These are phyloP conservation scores for Lyophyllum shimeji DNA, from an alignment of 768 basidiomycete genomes.

Conservation along the genomic window DNA sequence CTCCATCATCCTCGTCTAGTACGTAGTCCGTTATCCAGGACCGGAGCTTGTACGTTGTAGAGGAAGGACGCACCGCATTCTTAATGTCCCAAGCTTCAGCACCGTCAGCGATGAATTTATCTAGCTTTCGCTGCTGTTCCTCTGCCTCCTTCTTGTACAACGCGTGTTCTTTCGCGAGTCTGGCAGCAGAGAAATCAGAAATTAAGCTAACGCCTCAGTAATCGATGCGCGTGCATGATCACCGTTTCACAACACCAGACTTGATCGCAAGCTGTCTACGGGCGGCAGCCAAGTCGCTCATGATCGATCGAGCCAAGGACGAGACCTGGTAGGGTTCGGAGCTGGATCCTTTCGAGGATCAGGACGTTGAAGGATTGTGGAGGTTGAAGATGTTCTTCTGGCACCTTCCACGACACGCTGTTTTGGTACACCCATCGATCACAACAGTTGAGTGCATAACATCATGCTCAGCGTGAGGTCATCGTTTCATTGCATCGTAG, in stretches of 20 bases:
- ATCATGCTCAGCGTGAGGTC: slow-evolving; percentile 7
- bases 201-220: slow-evolving; percentile 10
- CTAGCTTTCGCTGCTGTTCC: slow-evolving; percentile 56
- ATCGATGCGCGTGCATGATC: slow-evolving; percentile 16
- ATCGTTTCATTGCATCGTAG: slow-evolving; percentile 40
- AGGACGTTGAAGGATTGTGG: neutral
- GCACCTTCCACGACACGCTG: neutral
- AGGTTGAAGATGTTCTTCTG: neutral
- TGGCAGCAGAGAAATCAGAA: slow-evolving; percentile 24
- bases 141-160: slow-evolving; percentile 68
- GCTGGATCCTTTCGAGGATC: neutral
- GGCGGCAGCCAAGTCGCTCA: slow-evolving; percentile 50
- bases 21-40: slow-evolving; percentile 15
- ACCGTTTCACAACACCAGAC: slow-evolving; percentile 66
- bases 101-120: slow-evolving; percentile 57
- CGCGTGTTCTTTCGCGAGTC: slow-evolving; percentile 66
- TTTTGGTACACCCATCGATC: slow-evolving; percentile 11
- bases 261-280: slow-evolving; percentile 79
- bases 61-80: slow-evolving; percentile 55
- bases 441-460: slow-evolving; percentile 4
- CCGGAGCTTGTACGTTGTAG: neutral
- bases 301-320: slow-evolving; percentile 20
- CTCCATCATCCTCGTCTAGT: slow-evolving; percentile 63
- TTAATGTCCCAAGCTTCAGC: slow-evolving; percentile 78
- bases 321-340: neutral